Conservation (phyloP, 1,284 basidiomycete species). For the Neonothopanus nambi region DNA sequence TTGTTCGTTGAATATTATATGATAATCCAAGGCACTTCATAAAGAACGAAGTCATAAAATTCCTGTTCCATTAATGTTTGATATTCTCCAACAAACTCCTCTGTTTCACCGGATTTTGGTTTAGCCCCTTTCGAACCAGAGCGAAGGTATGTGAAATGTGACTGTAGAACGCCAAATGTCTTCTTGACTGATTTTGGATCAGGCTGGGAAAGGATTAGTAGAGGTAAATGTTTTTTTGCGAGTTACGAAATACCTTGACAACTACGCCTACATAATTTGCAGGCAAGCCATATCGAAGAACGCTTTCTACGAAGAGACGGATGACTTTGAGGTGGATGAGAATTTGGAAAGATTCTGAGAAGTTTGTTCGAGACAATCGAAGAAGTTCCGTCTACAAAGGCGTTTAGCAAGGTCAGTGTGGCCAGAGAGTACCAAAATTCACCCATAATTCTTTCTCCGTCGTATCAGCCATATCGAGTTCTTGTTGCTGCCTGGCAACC, state of each 20-base stretch:
- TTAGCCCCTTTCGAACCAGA: conserved; percentile 58
- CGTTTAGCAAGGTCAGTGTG: conserved; percentile 13
- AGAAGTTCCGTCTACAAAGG: conserved; percentile 83
- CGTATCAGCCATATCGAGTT: conserved; percentile 76
- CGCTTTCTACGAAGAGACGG: conserved; percentile 92
- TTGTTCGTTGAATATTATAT: conserved; percentile 31
- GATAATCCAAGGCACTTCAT: conserved; percentile 82
- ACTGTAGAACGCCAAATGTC: conserved; percentile 71
- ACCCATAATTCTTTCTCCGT: conserved; percentile 99
- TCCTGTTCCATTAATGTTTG: conserved; percentile 91
- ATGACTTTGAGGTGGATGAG: conserved; percentile 93
- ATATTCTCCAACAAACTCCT: conserved; percentile 85
- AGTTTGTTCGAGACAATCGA: conserved; percentile 92
- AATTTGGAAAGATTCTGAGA: conserved; percentile 95
- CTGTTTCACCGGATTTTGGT: conserved; percentile 43
- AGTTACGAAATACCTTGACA: conserved; percentile 61
- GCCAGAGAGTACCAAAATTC: conserved; percentile 24
- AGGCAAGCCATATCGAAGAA: conserved; percentile 93
- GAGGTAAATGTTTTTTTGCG: conserved; percentile 2
- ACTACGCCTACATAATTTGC: conserved; percentile 86
- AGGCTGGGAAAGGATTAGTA: conserved; percentile 54
- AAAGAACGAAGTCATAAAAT: conserved; percentile 91
- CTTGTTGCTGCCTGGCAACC: conserved; percentile 81
- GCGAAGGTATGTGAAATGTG: conserved; percentile 81
- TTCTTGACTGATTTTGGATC: conserved; percentile 86